These are phyloP conservation scores for Russula vinacea DNA, from an alignment of 768 basidiomycete species.

Conservation along the genomic window DNA sequence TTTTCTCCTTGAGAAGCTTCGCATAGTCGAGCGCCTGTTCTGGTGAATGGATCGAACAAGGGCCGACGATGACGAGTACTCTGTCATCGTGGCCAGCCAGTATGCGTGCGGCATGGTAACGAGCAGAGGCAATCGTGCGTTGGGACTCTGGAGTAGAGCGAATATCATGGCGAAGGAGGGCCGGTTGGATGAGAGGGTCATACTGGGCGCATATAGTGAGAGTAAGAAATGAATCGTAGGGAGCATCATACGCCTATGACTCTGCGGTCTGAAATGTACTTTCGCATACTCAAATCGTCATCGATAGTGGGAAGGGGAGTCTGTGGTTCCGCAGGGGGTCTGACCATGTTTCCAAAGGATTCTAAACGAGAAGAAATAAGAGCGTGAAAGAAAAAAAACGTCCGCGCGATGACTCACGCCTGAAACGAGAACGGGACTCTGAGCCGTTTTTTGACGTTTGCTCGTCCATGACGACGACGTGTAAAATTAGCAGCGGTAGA, in stretches of 20 bases:
- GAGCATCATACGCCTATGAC: conserved; percentile 63
- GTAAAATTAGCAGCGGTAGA: background rate
- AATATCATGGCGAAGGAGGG: conserved; percentile 84
- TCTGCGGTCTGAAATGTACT: conserved; percentile 77
- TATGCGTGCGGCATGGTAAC: conserved; percentile 74
- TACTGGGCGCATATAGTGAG: conserved; percentile 52
- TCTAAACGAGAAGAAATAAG: background rate
- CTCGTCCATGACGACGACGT: conserved; percentile 12
- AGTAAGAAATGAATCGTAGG: background rate
- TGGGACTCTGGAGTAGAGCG: conserved; percentile 61
- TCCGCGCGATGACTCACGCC: conserved; percentile 17
- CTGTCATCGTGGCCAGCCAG: conserved; percentile 83
- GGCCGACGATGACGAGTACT: conserved; percentile 87
- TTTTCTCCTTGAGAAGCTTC: conserved; percentile 62
- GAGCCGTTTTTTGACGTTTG: conserved; percentile 1
- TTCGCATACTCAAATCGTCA: conserved; percentile 59
- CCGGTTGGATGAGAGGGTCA: conserved; percentile 94
- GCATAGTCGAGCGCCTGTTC: conserved; percentile 85
- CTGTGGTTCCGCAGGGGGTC: conserved; percentile 30
- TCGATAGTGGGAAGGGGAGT: conserved; percentile 62
- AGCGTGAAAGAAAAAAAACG: background rate
- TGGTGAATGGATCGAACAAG: conserved; percentile 91
- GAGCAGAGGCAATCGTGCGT: conserved; percentile 73
- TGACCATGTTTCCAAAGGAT: conserved; percentile 2
- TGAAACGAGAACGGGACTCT: conserved; percentile 7